These are phyloP conservation scores for Sphaerostilbella broomeana DNA, from an alignment of 2,329 filamentous ascomycete species.

Conservation along the genomic window DNA sequence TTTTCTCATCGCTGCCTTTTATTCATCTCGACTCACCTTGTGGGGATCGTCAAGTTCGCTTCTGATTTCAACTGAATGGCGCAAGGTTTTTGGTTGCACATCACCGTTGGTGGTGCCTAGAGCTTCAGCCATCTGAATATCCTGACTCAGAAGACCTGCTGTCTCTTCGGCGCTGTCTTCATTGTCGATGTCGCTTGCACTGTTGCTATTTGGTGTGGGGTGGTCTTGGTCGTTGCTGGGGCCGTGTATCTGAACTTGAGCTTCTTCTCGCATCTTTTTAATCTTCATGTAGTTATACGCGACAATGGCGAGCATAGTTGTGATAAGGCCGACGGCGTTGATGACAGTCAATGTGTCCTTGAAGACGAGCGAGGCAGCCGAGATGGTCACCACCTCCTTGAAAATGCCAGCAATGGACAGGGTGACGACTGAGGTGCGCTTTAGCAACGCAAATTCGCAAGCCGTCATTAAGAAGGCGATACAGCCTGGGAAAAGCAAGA, in stretches of 20 bases:
- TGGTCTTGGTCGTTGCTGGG: conserved; percentile 30
- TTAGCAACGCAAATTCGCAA: conserved; percentile 88
- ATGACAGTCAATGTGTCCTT: conserved; percentile 79
- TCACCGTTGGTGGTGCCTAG: conserved; percentile 36
- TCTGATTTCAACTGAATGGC: too few relatives aligned
- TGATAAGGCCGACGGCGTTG: conserved; percentile 80
- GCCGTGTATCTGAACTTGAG: conserved; percentile 46
- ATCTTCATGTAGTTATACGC: conserved; percentile 96
- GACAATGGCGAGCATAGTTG: conserved; percentile 80
- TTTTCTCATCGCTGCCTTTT: too few relatives aligned
- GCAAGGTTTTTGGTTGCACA: conserved; percentile 29
- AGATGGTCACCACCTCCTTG: conserved; percentile 96
- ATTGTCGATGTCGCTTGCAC: conserved; percentile 36
- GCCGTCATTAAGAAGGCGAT: conserved; percentile 96
- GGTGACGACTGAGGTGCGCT: conserved; percentile 92
- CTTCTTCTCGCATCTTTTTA: conserved; percentile 75
- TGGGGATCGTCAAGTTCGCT: too few relatives aligned
- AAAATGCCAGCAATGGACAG: conserved; percentile 96
- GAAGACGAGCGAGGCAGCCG: conserved; percentile 79
- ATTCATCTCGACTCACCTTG: too few relatives aligned
- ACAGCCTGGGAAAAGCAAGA: conserved; percentile 81
- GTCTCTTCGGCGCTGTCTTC: conserved; percentile 39
- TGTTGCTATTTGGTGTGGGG: conserved; percentile 30
- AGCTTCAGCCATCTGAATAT: conserved; percentile 29
- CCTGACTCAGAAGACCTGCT: conserved; percentile 38